These are phyloP conservation scores for Monilinia aucupariae DNA, from an alignment of 2,329 filamentous ascomycete species.

Conservation along the genomic window DNA sequence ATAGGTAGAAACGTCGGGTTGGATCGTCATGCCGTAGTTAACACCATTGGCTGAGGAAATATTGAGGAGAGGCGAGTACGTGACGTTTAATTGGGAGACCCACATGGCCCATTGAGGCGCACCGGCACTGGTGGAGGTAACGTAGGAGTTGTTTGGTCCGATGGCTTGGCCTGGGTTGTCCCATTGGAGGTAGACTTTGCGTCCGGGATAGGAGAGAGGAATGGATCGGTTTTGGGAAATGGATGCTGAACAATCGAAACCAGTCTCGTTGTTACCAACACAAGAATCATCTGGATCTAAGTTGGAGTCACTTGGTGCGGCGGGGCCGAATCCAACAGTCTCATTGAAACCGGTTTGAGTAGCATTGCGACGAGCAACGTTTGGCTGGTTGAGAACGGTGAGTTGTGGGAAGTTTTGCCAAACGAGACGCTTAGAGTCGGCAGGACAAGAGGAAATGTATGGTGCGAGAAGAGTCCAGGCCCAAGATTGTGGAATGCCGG, in stretches of 20 bases:
- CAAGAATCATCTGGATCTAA: constrained; percentile 47
- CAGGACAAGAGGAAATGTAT: constrained; percentile 72
- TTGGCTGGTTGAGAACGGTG: constrained; percentile 69
- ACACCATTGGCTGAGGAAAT: constrained; percentile 39
- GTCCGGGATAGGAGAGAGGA: constrained; percentile 70
- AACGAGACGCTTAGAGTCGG: constrained; percentile 64
- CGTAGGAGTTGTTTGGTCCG: constrained; percentile 78
- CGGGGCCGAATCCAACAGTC: constrained; percentile 51
- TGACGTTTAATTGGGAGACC: constrained; percentile 72
- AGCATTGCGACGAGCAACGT: constrained; percentile 61
- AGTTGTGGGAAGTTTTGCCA: constrained; percentile 83
- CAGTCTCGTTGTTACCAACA: constrained; percentile 48
- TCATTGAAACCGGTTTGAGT: constrained; percentile 58
- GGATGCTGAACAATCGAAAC: constrained; percentile 55
- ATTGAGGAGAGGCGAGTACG: constrained; percentile 58
- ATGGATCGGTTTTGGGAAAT: constrained; percentile 64
- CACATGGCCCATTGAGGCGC: constrained; percentile 64
- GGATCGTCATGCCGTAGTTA: constrained; percentile 49
- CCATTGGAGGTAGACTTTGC: constrained; percentile 66
- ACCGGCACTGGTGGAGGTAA: constrained; percentile 57
- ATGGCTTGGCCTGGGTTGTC: constrained; percentile 62
- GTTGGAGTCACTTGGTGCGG: constrained; percentile 32
- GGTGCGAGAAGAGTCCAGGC: constrained; percentile 76
- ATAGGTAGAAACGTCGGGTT: constrained; percentile 66
- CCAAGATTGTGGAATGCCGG: constrained; percentile 78